Evolutionary conservation across 352 stramenopile genomes (phyloP), one percentile per base, ranked within the genome.

Genomic region (Pythium vanterpoolii): DNA sequence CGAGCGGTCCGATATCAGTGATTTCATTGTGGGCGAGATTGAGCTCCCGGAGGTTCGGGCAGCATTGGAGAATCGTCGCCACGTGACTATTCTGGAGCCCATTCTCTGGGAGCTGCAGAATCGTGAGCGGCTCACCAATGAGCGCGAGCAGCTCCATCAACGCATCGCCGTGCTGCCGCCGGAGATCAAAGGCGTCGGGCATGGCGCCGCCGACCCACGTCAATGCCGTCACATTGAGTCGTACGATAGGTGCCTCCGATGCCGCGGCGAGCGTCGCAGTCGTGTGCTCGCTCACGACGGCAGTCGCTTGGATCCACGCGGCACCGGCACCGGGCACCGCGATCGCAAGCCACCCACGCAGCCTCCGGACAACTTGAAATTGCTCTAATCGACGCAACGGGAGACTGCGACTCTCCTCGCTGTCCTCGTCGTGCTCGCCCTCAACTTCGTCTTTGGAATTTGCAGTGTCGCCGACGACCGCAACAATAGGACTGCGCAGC

Each of bases 11-110:
- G 2, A 66, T 33, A 18, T 66, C 59, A 4, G 48, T 55, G 24
- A 65, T 65, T 4, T 36, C 27, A 26, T 60, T 65, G 28, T 46
- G 21, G 3, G 26, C 27, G 3, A 65, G 19, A 27, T 65, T 65
- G 23, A 65, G 49, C 31, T 65, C 48, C 23, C 54, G 36, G 5
- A 60, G 31, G 24, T 65, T 53, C n/a, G 58, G 49, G 19, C 58
- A 65, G 28, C 30, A 49, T 1, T 19, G 26, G 11, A 65, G 23
- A 14, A 65, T 59, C n/a, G 14, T 31, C 7, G 28, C 58, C 5
- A 65, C 11, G 16, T 65, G 58, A 4, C 31, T 16, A 49, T 65
- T 59, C 16, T 38, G 31, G 18, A 65, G 38, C 16, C 30, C 38
- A 10, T 45, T 33, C 19, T 33, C 36, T 4, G 48, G 48, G 1